Evolutionary conservation across 108 stramenopile species (phyloP), one percentile per base, ranked within the genome.

Genomic region (Seminavis robusta): DNA sequence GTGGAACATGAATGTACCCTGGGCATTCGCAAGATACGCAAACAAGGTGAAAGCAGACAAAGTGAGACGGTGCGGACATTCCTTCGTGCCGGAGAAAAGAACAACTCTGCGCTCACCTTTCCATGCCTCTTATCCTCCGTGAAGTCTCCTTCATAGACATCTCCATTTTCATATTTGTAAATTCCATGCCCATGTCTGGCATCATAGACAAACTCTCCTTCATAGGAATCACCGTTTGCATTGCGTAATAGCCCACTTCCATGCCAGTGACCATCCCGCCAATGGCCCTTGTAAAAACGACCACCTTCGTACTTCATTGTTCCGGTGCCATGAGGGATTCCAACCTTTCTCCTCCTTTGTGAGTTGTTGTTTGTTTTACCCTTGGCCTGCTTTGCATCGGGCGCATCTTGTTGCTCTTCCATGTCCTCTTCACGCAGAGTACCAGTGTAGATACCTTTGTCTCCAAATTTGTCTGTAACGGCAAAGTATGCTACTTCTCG

Each of bases 271-370:
- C 80, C 80, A 36, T 65, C 47, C 33, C 47, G 58, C 80, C 80
- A 81, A 30, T 74, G 73, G 3, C 80, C 80, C 32, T 70, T 60
- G 16, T 74, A 76, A 36, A 65, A 55, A 11, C 76, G 60, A 47
- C 69, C 73, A 58, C 71, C 67, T 25, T 77, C 69, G 47, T 77
- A 81, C 44, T 53, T 55, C 80, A 81, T 81, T n/a, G 50, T 57
- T 8, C 80, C 80, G 42, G 38, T 27, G 9, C 73, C 76, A 61
- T 82, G 81, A 8, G 81, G 81, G 6, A 59, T 10, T 28, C 55
- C 33, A 33, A n/a, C n/a, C n/a, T n/a, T n/a, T n/a, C n/a, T n/a
- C n/a, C n/a, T n/a, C n/a, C n/a, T n/a, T n/a, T n/a, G n/a, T n/a
- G n/a, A n/a, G n/a, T n/a, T n/a, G n/a, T n/a, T n/a, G n/a, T n/a